These are phyloP conservation scores for Cocos nucifera DNA, from an alignment of 176 grass and related monocot species.

Conservation along the genomic window DNA sequence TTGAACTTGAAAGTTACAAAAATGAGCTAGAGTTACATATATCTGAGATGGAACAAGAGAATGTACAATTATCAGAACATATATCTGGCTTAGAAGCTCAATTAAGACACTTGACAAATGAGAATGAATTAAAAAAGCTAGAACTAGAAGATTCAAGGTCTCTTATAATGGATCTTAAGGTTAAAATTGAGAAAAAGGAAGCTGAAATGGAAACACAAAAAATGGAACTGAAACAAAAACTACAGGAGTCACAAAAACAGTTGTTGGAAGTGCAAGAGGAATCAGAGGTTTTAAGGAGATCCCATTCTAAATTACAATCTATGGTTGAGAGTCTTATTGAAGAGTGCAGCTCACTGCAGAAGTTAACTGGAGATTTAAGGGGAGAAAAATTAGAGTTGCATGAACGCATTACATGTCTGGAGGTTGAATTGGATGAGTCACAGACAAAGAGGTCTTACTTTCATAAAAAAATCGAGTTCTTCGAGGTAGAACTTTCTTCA, in stretches of 20 bases:
- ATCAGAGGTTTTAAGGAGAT: constrained; percentile 51
- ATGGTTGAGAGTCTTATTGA: constrained; percentile 63
- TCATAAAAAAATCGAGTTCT: constrained; percentile 44
- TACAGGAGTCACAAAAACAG: constrained; percentile 44
- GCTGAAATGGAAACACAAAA: constrained; percentile 55
- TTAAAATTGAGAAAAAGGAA: constrained; percentile 46
- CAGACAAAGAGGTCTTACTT: constrained; percentile 55
- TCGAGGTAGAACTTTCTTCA: constrained; percentile 68
- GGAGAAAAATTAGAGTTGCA: constrained; percentile 71
- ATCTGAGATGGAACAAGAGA: constrained; percentile 64
- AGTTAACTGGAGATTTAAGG: constrained; percentile 46
- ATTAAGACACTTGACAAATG: constrained; percentile 41
- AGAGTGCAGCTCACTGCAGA: constrained; percentile 69
- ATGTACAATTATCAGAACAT: constrained; percentile 50
- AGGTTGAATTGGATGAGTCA: constrained; percentile 64
- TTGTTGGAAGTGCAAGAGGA: constrained; percentile 61
- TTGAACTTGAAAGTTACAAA: constrained; percentile 57
- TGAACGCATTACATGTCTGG: constrained; percentile 48
- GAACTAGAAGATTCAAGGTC: constrained; percentile 70
- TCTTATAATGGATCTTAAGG: constrained; percentile 58
- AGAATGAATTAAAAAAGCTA: constrained; percentile 45
- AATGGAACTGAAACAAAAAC: constrained; percentile 52
- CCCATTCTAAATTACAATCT: constrained; percentile 54
- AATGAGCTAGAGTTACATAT: constrained; percentile 54
- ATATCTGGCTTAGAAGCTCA: constrained; percentile 74